Evolutionary conservation across 768 basidiomycete genomes (phyloP), one percentile per base, ranked within the genome.

Genomic region (Tephrocybe sp.): DNA sequence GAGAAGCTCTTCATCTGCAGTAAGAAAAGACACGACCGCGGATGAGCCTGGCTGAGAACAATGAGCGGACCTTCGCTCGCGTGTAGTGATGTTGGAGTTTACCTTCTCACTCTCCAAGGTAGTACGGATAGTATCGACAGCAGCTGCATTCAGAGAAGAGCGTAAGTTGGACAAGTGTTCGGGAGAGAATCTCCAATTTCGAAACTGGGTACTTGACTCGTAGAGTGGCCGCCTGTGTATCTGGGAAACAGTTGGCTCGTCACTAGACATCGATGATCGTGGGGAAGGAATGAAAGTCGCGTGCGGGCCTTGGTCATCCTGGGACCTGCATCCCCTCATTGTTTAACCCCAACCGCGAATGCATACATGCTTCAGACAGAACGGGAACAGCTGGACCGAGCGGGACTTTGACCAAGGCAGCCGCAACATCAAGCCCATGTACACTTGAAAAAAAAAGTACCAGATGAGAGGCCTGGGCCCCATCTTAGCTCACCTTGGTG

Each of bases 101-200:
- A 91, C 94, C 80, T 85, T 79, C 57, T 93, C 86, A 22, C 74
- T 76, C 61, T 94, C 88, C 47, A 94, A 84, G 18, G 90, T 86
- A 27, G 72, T 72, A 45, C 81, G 80, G 59, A 97, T 94, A 4
- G 79, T 83, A 39, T 79, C 72, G 21, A 95, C 86, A 1, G 91
- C 89, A 21, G 79, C 83, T 23, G 71, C 67, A 60, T 95, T 99
- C 54, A 97, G 69, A 16, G 81, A 73, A 9, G 69, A 59, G 15
- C 97, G 79, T 37, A 84, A 78, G 12, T 72, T 58, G 6, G 61
- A 69, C 3, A 99, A 78, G 47, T 80, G 72, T 39, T 83, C 77
- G 12, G 75, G 69, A 0, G 94, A 93, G 66, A 86, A 97, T 43
- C 94, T 74, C 97, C 97, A 99, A 63, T 94, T 83, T 47, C 74